A percentile compares a stretch with the other conserved stretches of the same genome.
These are phyloP conservation scores for Boletus huronensis DNA, from an alignment of 768 basidiomycete species.

Conservation along the genomic window DNA sequence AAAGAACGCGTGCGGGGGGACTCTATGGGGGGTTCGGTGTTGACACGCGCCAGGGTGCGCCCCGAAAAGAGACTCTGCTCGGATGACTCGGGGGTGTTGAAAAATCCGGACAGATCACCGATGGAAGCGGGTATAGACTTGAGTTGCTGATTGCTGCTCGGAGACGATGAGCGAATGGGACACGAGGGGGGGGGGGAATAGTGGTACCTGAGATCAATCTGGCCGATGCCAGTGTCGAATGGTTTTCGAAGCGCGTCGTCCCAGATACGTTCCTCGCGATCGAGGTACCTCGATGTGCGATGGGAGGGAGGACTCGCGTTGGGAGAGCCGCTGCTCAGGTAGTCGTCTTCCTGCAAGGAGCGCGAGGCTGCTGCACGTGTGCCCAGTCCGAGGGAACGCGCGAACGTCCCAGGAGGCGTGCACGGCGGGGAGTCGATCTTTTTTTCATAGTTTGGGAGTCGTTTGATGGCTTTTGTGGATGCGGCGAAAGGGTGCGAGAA, in stretches of 20 bases:
- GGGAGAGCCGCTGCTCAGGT: constrained; percentile 8
- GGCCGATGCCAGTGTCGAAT: constrained; percentile 46
- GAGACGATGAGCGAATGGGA: constrained; percentile 11
- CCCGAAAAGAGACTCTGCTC: constrained; percentile 26
- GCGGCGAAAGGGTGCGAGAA: constrained; percentile 54
- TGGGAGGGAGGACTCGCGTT: constrained; percentile 8
- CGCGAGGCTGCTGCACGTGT: constrained; percentile 13
- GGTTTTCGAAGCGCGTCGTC: constrained; percentile 42
- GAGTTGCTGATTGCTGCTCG: constrained; percentile 37
- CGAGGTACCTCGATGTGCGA: constrained; percentile 19
- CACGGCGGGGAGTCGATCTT: constrained; percentile 20
- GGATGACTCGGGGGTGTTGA: constrained; percentile 37
- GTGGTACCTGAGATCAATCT: constrained; percentile 53
- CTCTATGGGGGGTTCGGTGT: constrained; percentile 33
- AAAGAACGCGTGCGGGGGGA: constrained; percentile 22
- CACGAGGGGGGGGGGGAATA: constrained; percentile 11
- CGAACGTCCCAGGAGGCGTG: constrained; percentile 23
- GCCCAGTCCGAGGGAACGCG: constrained; percentile 13
- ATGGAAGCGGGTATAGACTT: constrained; percentile 49
- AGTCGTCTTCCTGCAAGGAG: constrained; percentile 28
- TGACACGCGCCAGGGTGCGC: constrained; percentile 34
- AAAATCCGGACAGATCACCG: constrained; percentile 44
- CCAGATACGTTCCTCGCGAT: constrained; percentile 42
- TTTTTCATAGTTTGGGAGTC: constrained; percentile 46
- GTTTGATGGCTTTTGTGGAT: constrained; percentile 46